These are phyloP conservation scores for Sanghuangporus weigelae DNA, from an alignment of 1,284 basidiomycete species.

Conservation along the genomic window DNA sequence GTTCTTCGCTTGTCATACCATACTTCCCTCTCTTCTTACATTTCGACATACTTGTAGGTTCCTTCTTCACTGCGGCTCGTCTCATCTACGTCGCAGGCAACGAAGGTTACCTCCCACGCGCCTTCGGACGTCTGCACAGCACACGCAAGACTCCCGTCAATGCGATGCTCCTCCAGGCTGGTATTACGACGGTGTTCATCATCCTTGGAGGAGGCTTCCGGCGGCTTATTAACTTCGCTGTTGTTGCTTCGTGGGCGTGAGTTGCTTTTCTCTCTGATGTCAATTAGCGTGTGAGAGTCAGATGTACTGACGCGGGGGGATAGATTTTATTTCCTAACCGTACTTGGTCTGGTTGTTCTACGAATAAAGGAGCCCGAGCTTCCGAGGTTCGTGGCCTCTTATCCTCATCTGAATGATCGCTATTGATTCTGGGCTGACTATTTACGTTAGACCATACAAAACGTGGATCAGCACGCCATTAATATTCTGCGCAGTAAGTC, in stretches of 20 bases:
- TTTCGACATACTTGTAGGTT: conserved; percentile 37
- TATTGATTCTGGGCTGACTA: background rate
- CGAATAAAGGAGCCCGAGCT: conserved; percentile 89
- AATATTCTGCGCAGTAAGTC: conserved; percentile 79
- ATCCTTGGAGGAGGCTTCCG: conserved; percentile 85
- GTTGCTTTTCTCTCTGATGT: background rate
- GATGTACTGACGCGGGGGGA: background rate
- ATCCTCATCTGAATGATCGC: background rate
- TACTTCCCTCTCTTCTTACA: background rate
- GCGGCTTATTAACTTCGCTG: conserved; percentile 83
- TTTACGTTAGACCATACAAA: conserved; percentile 69
- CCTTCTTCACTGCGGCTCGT: conserved; percentile 79
- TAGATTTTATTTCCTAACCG: conserved; percentile 82
- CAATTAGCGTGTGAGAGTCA: background rate
- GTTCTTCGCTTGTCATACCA: conserved; percentile 3
- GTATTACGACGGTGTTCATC: conserved; percentile 73
- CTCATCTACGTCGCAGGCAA: conserved; percentile 86
- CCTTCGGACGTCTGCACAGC: conserved; percentile 75
- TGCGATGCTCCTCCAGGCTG: conserved; percentile 74
- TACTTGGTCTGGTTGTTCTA: conserved; percentile 83
- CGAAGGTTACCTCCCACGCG: conserved; percentile 80
- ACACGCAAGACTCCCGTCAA: conserved; percentile 80
- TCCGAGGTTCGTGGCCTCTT: conserved; percentile 49
- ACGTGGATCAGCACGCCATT: conserved; percentile 91
- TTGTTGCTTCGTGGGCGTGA: conserved; percentile 77